These are phyloP conservation scores for Cercophora scortea DNA, from an alignment of 495 filamentous ascomycete species.

Conservation along the genomic window DNA sequence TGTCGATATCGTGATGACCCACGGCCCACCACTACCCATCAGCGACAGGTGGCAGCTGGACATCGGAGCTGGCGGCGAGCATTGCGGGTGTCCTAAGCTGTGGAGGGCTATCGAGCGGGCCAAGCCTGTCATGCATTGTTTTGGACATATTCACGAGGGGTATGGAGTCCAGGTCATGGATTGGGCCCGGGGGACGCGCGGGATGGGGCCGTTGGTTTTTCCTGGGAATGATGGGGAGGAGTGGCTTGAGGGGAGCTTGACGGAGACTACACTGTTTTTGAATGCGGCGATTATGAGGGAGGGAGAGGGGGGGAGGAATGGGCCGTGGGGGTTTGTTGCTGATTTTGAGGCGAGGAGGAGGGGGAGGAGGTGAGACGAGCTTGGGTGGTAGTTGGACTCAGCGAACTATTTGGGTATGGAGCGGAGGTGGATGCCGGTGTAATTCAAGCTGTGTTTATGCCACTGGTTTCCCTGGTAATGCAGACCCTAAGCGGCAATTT, in stretches of 20 bases:
- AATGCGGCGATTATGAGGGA: conserved; percentile 21
- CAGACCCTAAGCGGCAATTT: too few species aligned
- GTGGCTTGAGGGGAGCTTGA: background rate
- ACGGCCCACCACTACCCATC: conserved; percentile 49
- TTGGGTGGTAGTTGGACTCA: too few species aligned
- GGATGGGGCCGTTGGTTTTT: background rate
- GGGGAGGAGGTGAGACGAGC: too few species aligned
- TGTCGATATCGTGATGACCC: conserved; percentile 56
- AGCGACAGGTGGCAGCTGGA: conserved; percentile 27
- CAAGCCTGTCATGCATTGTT: conserved; percentile 47
- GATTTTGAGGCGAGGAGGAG: too few species aligned
- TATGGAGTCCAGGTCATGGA: conserved; percentile 14
- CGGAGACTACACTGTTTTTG: conserved; percentile 9
- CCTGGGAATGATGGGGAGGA: background rate
- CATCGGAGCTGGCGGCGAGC: conserved; percentile 15
- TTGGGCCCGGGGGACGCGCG: conserved; percentile 2
- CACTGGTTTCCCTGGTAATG: too few species aligned
- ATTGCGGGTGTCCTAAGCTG: conserved; percentile 44
- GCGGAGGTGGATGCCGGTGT: too few species aligned
- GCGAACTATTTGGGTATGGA: too few species aligned
- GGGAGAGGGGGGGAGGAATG: conserved; percentile 1
- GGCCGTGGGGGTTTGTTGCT: conserved; percentile 1
- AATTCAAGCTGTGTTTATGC: too few species aligned
- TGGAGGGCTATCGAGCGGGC: conserved; percentile 34
- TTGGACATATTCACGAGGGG: conserved; percentile 51